Evolutionary conservation across 305 asterid genomes (phyloP), one percentile per base, ranked within the genome.

Genomic region (Vinca major): DNA sequence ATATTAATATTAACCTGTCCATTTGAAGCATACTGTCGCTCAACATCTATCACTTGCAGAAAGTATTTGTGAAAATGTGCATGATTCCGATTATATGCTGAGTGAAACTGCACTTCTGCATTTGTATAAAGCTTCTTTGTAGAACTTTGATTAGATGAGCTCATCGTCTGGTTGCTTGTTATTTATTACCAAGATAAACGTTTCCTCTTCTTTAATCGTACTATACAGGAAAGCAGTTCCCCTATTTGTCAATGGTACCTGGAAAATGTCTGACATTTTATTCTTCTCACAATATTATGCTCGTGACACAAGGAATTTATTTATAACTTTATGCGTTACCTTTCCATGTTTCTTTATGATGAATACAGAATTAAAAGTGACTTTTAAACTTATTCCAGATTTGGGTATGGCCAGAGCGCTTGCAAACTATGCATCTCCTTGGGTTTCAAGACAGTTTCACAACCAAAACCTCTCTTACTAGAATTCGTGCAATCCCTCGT

Each of bases 401-500:
- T 57, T 91, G 96, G 91, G 98, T 91, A 67, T 91, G 98, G 96
- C 98, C 98, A 9, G 98, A 91, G 71, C 83, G 96, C 54, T 76
- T 89, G 75, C 96, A 82, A 68, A 81, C 74, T 48, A 87, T 91
- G 98, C 93, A 91, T 81, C 85, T 89, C 54, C 96, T 91, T 45
- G 98, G 96, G 69, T 86, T 79, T 69, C 75, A 74, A 9, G 80
- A 81, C 48, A 73, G 65, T 71, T 91, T 86, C 80, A 89, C 98
- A 12, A 91, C 98, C 26, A 81, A 85, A 77, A 87, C 95, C 44
- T 75, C 88, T 62, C 86, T 86, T 1, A 89, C 98, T 40, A 83
- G 96, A 83, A 87, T 91, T 79, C 94, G 95, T 60, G 98, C 98
- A 5, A 72, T 91, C 53, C 98, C 98, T 53, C 92, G 96, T 74